A percentile compares a stretch with the other conserved stretches of the same genome.
phyloP scores from a whole-genome alignment of 805 yeast genomes.

The Candida ulmi region DNA sequence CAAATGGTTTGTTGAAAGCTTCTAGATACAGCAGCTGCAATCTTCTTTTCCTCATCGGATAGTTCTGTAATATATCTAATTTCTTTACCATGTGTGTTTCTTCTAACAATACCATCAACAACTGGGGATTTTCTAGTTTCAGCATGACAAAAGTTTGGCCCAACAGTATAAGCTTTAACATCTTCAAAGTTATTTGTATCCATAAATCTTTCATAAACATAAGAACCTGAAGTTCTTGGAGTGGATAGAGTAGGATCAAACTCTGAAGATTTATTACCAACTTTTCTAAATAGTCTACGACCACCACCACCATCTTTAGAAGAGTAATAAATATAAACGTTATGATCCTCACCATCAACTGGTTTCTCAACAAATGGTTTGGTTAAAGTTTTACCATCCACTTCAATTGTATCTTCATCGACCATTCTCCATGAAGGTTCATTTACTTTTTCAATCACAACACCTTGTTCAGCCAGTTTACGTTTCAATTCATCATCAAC shows the following conservation, averaged over 20 bases:
- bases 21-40: constrained; percentile 72
- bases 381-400: constrained; percentile 61
- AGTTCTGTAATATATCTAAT: constrained; percentile 83
- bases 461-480: constrained; percentile 57
- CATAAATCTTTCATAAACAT: constrained; percentile 89
- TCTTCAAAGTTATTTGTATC: constrained; percentile 98
- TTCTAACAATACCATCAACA: constrained; percentile 96
- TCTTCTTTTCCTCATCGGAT: constrained; percentile 64
- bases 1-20: constrained; percentile 91
- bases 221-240: constrained; percentile 89
- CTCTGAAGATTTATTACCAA: constrained; percentile 95
- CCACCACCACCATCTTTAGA: constrained; percentile 96
- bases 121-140: constrained; percentile 98
- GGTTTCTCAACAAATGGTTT: constrained; percentile 99
- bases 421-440: constrained; percentile 86
- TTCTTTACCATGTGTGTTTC: constrained; percentile 97
- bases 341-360: constrained; percentile 98
- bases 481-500: constrained; percentile 62
- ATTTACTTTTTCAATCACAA: constrained; percentile 33
- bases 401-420: constrained; percentile 77
- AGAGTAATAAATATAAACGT: constrained; percentile 88
- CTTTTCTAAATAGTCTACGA: constrained; percentile 85
- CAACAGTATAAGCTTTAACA: constrained; percentile 97
- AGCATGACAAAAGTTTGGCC: constrained; percentile 87
- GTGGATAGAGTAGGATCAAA: constrained; percentile 72